phyloP scores from a whole-genome alignment of 257 asterid genomes.

The Solanum raphanifolium region DNA sequence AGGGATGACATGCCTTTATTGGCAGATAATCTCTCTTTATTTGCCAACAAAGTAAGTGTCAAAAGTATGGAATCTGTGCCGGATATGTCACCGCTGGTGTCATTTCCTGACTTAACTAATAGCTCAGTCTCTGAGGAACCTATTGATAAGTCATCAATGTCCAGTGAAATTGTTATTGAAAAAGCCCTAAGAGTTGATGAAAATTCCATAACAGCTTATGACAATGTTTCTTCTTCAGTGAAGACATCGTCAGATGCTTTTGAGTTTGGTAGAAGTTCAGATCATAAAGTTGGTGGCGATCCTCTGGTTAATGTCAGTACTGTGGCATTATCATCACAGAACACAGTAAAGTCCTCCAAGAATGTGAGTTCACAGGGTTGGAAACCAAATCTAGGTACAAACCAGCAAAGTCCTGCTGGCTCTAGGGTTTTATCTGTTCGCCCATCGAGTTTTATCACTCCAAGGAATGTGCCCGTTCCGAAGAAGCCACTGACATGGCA shows the following conservation, averaged over 20 bases:
- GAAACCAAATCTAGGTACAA: conserved; percentile 30
- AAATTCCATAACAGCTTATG: conserved; percentile 19
- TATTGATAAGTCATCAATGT: conserved; percentile 13
- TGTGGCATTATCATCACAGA: conserved; percentile 14
- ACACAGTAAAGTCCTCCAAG: conserved; percentile 17
- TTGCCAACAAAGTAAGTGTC: conserved; percentile 27
- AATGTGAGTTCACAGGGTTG: conserved; percentile 16
- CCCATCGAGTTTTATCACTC: conserved; percentile 22
- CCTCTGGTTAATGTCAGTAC: not conserved
- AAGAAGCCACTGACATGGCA: conserved; percentile 73
- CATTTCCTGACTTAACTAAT: conserved; percentile 37
- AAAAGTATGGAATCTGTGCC: conserved; percentile 23
- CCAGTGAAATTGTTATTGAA: conserved; percentile 16
- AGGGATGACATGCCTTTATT: conserved; percentile 10
- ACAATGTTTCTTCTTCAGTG: conserved; percentile 5
- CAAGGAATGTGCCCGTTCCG: conserved; percentile 22
- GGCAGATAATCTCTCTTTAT: conserved; percentile 8
- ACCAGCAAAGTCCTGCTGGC: conserved; percentile 23
- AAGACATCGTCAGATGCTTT: conserved; percentile 11
- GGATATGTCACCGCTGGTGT: conserved; percentile 20
- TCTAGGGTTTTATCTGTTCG: conserved; percentile 28
- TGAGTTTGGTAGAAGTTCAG: conserved; percentile 13
- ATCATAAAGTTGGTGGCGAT: not conserved
- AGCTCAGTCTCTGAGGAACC: conserved; percentile 11
- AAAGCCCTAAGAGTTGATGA: conserved; percentile 15